Conservation (phyloP, 2,329 filamentous ascomycete genomes). For the Coniosporium tulheliwenetii region DNA sequence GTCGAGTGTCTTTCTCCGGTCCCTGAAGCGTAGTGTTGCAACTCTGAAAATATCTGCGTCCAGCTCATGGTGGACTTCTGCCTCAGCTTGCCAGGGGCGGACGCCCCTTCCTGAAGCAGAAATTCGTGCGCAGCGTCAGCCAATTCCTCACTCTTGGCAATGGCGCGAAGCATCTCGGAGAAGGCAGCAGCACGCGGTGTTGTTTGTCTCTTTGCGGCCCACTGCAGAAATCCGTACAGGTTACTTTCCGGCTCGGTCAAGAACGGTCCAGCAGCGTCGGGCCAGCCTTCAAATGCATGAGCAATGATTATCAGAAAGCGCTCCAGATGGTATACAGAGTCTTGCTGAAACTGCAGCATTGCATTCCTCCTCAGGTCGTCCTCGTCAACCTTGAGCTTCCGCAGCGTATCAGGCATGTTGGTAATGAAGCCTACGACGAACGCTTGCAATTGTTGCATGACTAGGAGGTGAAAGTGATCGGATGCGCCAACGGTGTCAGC, state of each 20-base stretch:
- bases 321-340: slow-evolving; percentile 48
- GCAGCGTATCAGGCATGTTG: slow-evolving; percentile 84
- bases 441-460: slow-evolving; percentile 70
- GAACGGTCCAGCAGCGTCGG: slow-evolving; percentile 73
- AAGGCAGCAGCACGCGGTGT: slow-evolving; percentile 94
- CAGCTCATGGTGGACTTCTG: slow-evolving; percentile 78
- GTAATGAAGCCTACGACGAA: slow-evolving; percentile 90
- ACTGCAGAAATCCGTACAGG: slow-evolving; percentile 84
- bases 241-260: slow-evolving; percentile 91
- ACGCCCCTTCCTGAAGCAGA: slow-evolving; percentile 58
- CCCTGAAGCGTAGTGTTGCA: slow-evolving; percentile 68
- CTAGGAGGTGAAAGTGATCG: slow-evolving; percentile 50
- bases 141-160: slow-evolving; percentile 69
- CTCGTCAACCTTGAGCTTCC: slow-evolving; percentile 73
- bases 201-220: slow-evolving; percentile 89
- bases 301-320: slow-evolving; percentile 85
- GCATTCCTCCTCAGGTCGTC: slow-evolving; percentile 57
- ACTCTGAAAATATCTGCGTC: slow-evolving; percentile 80
- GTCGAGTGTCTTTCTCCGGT: slow-evolving; percentile 53
- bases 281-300: slow-evolving; percentile 74
- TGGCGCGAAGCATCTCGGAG: slow-evolving; percentile 85
- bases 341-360: slow-evolving; percentile 9
- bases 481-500: slow-evolving; percentile 55
- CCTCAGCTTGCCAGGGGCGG: slow-evolving; percentile 61
- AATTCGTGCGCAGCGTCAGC: slow-evolving; percentile 80